Evolutionary conservation across 192 early-diverging fungal species (phyloP).

Genomic region (Gonapodya sp.): DNA sequence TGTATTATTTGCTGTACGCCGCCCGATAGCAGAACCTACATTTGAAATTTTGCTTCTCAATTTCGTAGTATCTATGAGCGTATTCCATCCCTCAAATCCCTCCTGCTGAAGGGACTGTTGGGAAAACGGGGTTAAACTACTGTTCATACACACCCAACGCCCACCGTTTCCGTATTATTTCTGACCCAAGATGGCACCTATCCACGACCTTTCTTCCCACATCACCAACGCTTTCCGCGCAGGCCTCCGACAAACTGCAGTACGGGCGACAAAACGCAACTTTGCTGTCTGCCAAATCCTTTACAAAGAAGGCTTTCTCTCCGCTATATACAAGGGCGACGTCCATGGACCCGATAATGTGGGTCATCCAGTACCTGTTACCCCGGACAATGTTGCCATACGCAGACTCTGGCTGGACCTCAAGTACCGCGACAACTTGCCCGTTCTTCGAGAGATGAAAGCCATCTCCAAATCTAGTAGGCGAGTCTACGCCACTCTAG

Average conservation of each 20-base stretch:
- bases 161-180: too few relatives aligned
- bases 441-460: constrained; percentile 68
- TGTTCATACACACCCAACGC: too few relatives aligned
- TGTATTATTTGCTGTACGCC: too few relatives aligned
- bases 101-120: too few relatives aligned
- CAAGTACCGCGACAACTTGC: constrained; percentile 79
- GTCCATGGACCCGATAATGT: constrained; percentile 46
- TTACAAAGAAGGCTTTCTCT: constrained; percentile 84
- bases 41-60: too few relatives aligned
- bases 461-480: constrained; percentile 80
- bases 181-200: constrained; percentile 34
- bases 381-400: constrained; percentile 70
- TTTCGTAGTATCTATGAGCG: too few relatives aligned
- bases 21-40: too few relatives aligned
- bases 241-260: constrained; percentile 67
- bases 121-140: too few relatives aligned
- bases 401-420: constrained; percentile 87
- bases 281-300: constrained; percentile 73
- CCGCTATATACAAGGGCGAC: constrained; percentile 67
- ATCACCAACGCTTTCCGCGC: constrained; percentile 85
- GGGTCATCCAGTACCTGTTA: constrained; percentile 51
- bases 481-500: constrained; percentile 65
- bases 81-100: too few relatives aligned
- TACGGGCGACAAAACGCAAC: constrained; percentile 85
- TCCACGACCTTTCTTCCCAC: constrained; percentile 76